phyloP scores from a whole-genome alignment of 192 early-diverging fungal species.

The Mortierella claussenii region DNA sequence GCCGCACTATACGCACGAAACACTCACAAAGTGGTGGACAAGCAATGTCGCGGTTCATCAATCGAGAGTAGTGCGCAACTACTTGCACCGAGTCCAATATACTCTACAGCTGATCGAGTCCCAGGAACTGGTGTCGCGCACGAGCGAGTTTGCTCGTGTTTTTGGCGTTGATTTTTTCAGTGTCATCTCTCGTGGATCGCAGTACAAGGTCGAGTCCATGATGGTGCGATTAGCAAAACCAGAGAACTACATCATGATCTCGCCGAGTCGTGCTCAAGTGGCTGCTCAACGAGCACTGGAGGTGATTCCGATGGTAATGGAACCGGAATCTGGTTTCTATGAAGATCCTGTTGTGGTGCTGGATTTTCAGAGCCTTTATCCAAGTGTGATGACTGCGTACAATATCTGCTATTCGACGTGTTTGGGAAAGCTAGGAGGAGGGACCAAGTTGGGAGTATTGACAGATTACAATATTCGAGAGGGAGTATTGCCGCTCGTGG shows the following conservation, averaged over 20 bases:
- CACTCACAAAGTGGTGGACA: slow-evolving; percentile 76
- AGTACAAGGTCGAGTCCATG: slow-evolving; percentile 91
- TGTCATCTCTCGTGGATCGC: slow-evolving; percentile 89
- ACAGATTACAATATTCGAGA: slow-evolving; percentile 66
- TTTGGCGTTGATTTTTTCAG: slow-evolving; percentile 92
- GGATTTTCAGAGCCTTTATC: slow-evolving; percentile 95
- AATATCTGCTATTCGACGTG: slow-evolving; percentile 96
- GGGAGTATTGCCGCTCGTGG: slow-evolving; percentile 68
- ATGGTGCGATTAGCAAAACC: slow-evolving; percentile 77
- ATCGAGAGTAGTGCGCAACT: slow-evolving; percentile 72
- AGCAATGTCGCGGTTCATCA: slow-evolving; percentile 58
- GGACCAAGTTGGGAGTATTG: slow-evolving; percentile 70
- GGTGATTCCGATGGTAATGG: slow-evolving; percentile 90
- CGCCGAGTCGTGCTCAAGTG: slow-evolving; percentile 82
- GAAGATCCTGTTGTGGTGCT: slow-evolving; percentile 86
- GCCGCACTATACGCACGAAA: slow-evolving; percentile 70
- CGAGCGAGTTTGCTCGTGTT: slow-evolving; percentile 87
- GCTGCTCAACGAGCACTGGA: slow-evolving; percentile 79
- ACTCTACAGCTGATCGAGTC: slow-evolving; percentile 78
- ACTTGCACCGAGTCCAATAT: slow-evolving; percentile 72
- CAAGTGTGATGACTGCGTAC: slow-evolving; percentile 96
- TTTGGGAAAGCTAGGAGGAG: slow-evolving; percentile 70
- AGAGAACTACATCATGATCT: slow-evolving; percentile 83
- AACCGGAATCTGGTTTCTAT: slow-evolving; percentile 87
- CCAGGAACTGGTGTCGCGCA: slow-evolving; percentile 73